Conservation (phyloP, 2,329 filamentous ascomycete species). For the Sporothrix euskadiensis region DNA sequence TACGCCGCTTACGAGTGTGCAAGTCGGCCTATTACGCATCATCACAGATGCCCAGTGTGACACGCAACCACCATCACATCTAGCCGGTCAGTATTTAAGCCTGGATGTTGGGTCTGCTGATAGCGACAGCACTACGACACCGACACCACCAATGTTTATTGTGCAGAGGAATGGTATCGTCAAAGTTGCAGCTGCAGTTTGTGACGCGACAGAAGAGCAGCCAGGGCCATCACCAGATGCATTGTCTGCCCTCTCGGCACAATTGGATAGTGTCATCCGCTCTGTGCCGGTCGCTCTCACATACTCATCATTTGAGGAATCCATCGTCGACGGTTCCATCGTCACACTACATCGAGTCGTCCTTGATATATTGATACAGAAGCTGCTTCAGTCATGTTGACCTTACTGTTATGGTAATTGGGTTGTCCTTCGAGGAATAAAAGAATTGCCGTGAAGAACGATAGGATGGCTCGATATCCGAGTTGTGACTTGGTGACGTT, state of each 20-base stretch:
- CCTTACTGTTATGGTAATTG: not conserved
- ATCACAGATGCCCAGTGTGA: not conserved
- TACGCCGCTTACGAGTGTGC: not conserved
- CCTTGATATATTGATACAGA: slow-evolving; percentile 6
- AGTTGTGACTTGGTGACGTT: not conserved
- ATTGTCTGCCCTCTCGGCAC: not conserved
- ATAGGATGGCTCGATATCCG: not conserved
- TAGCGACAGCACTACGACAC: not conserved
- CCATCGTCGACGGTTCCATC: not conserved
- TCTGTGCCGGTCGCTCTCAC: not conserved
- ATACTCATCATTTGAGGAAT: not conserved
- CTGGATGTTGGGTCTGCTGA: not conserved
- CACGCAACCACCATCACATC: not conserved
- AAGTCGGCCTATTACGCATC: not conserved
- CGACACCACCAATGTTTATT: not conserved
- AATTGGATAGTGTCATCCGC: not conserved
- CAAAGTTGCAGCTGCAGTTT: not conserved
- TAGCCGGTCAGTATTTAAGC: not conserved
- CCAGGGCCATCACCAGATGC: not conserved
- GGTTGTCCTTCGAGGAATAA: no score
- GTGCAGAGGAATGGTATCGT: not conserved
- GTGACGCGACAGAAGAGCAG: not conserved
- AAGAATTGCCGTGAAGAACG: no score
- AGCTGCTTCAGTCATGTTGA: not conserved
- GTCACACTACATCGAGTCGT: slow-evolving; percentile 9